Evolutionary conservation across 768 basidiomycete species (phyloP).

Genomic region (Russula compacta): DNA sequence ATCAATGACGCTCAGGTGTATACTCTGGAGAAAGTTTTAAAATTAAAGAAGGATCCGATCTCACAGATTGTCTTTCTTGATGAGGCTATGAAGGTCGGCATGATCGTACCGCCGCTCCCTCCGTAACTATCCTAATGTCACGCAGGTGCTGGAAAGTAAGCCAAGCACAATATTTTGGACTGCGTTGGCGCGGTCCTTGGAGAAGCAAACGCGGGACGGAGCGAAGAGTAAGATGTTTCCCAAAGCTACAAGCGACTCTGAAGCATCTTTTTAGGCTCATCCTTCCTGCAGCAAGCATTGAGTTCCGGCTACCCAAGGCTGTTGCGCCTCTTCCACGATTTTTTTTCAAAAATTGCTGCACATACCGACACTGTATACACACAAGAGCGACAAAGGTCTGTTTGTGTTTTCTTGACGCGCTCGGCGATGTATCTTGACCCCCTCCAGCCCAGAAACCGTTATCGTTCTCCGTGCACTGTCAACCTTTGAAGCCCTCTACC

Average conservation of each 20-base stretch:
- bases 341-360: slow-evolving; percentile 91
- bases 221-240: slow-evolving; percentile 50
- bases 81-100: slow-evolving; percentile 79
- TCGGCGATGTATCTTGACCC: neutral
- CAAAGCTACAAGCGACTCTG: neutral
- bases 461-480: slow-evolving; percentile 77
- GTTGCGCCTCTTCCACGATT: slow-evolving; percentile 88
- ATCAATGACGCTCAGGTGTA: slow-evolving; percentile 54
- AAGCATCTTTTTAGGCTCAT: slow-evolving; percentile 48
- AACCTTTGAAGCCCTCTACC: slow-evolving; percentile 80
- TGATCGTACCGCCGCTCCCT: too few relatives aligned
- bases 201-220: slow-evolving; percentile 73
- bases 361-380: slow-evolving; percentile 93
- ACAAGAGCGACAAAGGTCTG: slow-evolving; percentile 72
- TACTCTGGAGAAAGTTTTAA: slow-evolving; percentile 87
- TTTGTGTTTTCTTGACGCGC: neutral
- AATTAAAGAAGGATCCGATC: slow-evolving; percentile 74
- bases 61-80: slow-evolving; percentile 79
- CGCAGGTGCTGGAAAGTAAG: slow-evolving; percentile 76
- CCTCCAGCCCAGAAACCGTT: slow-evolving; percentile 81
- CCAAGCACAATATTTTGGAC: slow-evolving; percentile 92
- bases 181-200: slow-evolving; percentile 67
- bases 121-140: neutral
- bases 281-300: slow-evolving; percentile 86
- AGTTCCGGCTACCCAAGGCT: slow-evolving; percentile 80